phyloP scores from a whole-genome alignment of 2,329 filamentous ascomycete genomes.

The Alternaria viburni region DNA sequence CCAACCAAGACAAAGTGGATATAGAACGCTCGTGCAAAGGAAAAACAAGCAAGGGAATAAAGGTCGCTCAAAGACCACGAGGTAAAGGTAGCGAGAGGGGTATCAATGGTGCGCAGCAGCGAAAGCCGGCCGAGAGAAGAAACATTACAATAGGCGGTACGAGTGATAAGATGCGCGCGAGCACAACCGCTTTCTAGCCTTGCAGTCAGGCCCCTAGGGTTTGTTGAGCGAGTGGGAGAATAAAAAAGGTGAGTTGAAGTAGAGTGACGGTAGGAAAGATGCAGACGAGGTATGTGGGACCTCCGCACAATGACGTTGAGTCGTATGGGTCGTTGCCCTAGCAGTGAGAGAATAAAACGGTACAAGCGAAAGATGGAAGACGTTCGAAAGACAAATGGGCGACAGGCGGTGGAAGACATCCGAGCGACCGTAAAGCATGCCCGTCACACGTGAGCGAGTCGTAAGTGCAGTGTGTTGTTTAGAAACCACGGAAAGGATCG shows the following conservation, averaged over 20 bases:
- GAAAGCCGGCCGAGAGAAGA: slow-evolving; percentile 4
- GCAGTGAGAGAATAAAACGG: neutral
- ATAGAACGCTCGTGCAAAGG: slow-evolving; percentile 53
- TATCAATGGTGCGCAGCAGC: slow-evolving; percentile 18
- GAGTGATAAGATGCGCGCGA: slow-evolving; percentile 17
- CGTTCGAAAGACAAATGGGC: slow-evolving; percentile 5
- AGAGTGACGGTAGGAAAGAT: slow-evolving; percentile 2
- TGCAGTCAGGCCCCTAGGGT: slow-evolving; percentile 9
- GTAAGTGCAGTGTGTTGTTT: slow-evolving; percentile 10
- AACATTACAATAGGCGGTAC: slow-evolving; percentile 20
- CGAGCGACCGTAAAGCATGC: slow-evolving; percentile 14
- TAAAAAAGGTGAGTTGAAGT: neutral
- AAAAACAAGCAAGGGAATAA: slow-evolving; percentile 1
- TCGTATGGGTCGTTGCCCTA: slow-evolving; percentile 5
- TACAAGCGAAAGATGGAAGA: neutral
- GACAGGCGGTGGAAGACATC: slow-evolving; percentile 4
- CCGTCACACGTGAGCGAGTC: slow-evolving; percentile 15
- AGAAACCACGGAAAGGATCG: slow-evolving; percentile 48
- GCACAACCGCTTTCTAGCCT: slow-evolving; percentile 22
- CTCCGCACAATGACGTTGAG: slow-evolving; percentile 7
- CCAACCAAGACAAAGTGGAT: slow-evolving; percentile 10
- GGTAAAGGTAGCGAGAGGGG: slow-evolving; percentile 11
- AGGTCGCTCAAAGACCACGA: neutral
- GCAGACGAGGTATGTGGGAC: neutral
- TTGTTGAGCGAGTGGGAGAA: slow-evolving; percentile 6